Evolutionary conservation across 805 yeast species (phyloP), one percentile per base, ranked within the genome.

Genomic region (Phaffomyces thermotolerans): DNA sequence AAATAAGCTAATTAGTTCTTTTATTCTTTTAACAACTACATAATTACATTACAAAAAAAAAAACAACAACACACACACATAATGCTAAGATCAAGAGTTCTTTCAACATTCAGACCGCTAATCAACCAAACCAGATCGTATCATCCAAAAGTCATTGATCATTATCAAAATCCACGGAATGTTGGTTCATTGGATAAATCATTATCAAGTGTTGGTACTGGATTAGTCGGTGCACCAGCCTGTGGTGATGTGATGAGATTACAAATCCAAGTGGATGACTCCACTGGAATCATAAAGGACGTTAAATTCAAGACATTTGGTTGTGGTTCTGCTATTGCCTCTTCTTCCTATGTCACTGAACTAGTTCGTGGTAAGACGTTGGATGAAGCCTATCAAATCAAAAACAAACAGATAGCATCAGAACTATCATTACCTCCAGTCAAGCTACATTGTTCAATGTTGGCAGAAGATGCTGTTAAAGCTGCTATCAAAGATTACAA

Each of bases 241-340:
- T 93, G 99, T 69, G 99, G 99, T 44, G 99, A 93, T 70, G 99
- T 93, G 37, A 93, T 93, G 96, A 84, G 95, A 68, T 75, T 93
- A 52, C 98, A 93, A 65, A 93, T 93, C 59, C 79, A 90, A 63
- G 99, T 93, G 9, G 82, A 83, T 52, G 97, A 90, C 57, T 81
- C 75, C 45, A 79, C 95, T 22, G 99, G 99, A 1, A 73, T 86
- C 42, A 93, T 93, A 54, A 80, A 86, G 64, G 96, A 93, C 63
- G 99, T 91, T 50, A 91, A 89, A 66, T 93, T 93, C 69, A 93
- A 93, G 76, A 93, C 99, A 4, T 93, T 93, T 69, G 99, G 99
- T n/a, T 93, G 99, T 64, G 99, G 99, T 37, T 81, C 93, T 3
- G 99, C 99, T 41, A 93, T 93, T 63, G 99, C 99, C 2, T 85